A percentile compares a stretch with the other conserved stretches of the same genome.
phyloP scores from a whole-genome alignment of 768 basidiomycete genomes.

The Rubroboletus pulcherrimus region DNA sequence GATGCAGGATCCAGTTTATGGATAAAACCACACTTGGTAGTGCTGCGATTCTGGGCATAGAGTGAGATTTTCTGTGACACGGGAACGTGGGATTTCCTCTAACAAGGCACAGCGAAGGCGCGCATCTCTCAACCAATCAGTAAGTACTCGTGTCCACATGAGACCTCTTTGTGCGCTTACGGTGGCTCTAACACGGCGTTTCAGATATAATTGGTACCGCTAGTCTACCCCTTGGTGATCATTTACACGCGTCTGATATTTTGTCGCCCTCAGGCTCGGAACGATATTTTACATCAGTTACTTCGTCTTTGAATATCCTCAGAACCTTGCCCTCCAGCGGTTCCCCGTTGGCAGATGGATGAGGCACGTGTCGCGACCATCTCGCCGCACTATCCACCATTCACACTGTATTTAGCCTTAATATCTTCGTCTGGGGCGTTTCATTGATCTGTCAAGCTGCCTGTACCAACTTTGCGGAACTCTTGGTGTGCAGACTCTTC shows the following conservation, averaged over 20 bases:
- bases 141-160: constrained; percentile 28
- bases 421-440: constrained; percentile 65
- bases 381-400: not conserved
- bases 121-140: constrained; percentile 65
- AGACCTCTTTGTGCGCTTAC: not conserved
- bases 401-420: constrained; percentile 39
- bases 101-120: constrained; percentile 41
- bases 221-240: not conserved
- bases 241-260: not conserved
- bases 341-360: constrained; percentile 82
- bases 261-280: constrained; percentile 49
- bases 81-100: not conserved
- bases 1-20: constrained; percentile 70
- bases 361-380: constrained; percentile 43
- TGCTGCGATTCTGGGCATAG: constrained; percentile 66
- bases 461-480: constrained; percentile 63
- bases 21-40: constrained; percentile 71
- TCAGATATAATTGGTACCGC: constrained; percentile 62
- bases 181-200: not conserved
- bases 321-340: constrained; percentile 65
- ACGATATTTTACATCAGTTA: constrained; percentile 74
- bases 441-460: constrained; percentile 62
- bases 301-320: constrained; percentile 68
- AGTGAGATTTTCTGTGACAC: constrained; percentile 34
- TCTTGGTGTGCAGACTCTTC: constrained; percentile 61